phyloP scores from a whole-genome alignment of 106 monocot species.

The Phalaenopsis equestris region DNA sequence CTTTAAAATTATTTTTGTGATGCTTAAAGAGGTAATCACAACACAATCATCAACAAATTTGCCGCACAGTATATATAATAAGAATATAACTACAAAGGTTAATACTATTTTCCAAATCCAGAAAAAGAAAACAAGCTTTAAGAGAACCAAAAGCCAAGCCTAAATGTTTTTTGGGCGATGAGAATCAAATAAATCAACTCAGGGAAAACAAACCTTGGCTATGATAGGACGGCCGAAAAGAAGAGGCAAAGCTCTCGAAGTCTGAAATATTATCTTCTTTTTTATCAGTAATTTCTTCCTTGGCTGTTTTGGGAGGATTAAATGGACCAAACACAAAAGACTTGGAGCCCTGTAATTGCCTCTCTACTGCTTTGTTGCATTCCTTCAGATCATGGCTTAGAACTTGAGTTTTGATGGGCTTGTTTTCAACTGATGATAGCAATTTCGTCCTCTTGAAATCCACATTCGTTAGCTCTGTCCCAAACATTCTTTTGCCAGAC shows the following conservation, averaged over 20 bases:
- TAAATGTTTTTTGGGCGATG: background rate
- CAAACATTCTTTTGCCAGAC: constrained; percentile 63
- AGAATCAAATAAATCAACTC: background rate
- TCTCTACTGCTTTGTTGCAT: constrained; percentile 58
- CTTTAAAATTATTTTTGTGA: no score
- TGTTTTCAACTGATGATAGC: constrained; percentile 23
- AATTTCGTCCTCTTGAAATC: constrained; percentile 40
- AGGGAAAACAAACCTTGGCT: constrained; percentile 60
- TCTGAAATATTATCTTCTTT: constrained; percentile 18
- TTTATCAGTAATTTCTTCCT: constrained; percentile 1
- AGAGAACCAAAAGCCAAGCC: background rate
- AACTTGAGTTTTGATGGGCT: constrained; percentile 18
- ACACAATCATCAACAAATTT: background rate
- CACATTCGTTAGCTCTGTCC: constrained; percentile 69
- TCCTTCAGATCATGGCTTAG: constrained; percentile 28
- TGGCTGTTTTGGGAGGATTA: constrained; percentile 22
- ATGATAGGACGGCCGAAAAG: constrained; percentile 64
- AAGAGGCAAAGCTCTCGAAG: constrained; percentile 64
- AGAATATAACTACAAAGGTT: background rate
- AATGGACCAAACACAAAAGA: constrained; percentile 80
- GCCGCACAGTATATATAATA: background rate
- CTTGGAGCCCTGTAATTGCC: constrained; percentile 40
- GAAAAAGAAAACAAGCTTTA: background rate
- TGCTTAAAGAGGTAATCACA: no score
- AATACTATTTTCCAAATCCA: background rate